Evolutionary conservation across 331 rosid genomes (phyloP), one percentile per base, ranked within the genome.

Genomic region (Malus hybrid): DNA sequence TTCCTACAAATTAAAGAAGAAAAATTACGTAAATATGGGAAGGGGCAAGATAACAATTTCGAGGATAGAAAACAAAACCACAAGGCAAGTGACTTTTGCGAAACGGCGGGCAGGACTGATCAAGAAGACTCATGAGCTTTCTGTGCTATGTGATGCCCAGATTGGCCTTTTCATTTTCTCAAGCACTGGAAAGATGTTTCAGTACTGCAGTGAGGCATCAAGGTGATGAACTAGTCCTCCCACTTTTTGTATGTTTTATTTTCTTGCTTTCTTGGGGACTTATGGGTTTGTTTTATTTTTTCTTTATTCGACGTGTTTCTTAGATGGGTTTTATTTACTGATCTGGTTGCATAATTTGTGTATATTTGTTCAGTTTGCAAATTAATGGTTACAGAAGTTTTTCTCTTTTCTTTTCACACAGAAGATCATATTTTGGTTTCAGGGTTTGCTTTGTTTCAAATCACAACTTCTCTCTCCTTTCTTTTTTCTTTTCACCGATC

Each of bases 121-220:
- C 31, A 88, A 88, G 86, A 88, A 88, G 81, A 86, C 93, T 15
- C 89, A 81, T 66, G 93, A 88, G 57, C 93, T 88, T 14, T 84
- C 93, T n/a, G 90, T 88, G 48, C 86, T 88, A 2, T 88, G 93
- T 20, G 93, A 88, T 34, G 93, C 88, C 32, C 87, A 86, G 46
- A 84, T 88, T 39, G 90, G 82, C 18, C 90, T 88, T 72, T 74
- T 88, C 74, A 65, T 88, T 78, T 88, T 88, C 83, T 88, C 93
- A 1, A 72, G 80, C 63, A 82, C 77, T 28, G 90, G 93, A 7
- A 88, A 84, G 76, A 4, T 86, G 81, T 88, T 71, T 46, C 82
- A 88, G 65, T 88, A 84, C 72, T 84, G 82, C 83, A 78, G 63
- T 61, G 83, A 80, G 27, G 24, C 89, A 7, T 73, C 74, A 4